Evolutionary conservation across 768 basidiomycete genomes (phyloP), one percentile per base, ranked within the genome.

Genomic region (Pisolithus albus): DNA sequence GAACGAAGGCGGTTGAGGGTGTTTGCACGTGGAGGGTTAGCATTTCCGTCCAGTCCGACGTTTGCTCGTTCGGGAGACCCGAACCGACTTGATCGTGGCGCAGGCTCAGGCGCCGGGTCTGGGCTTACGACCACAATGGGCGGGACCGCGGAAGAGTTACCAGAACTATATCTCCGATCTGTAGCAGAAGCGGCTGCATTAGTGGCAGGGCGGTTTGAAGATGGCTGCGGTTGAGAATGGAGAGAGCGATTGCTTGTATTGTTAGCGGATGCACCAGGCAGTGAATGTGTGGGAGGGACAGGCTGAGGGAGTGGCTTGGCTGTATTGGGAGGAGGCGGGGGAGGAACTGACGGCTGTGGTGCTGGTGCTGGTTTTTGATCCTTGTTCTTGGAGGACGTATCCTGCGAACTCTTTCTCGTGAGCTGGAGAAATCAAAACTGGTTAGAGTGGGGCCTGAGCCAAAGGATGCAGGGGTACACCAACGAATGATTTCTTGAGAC

Each of bases 91-190:
- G 69, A 54, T 53, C 77, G 75, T 58, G 74, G 73, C 24, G 70
- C 62, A 21, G 52, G 47, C 49, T 86, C 83, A 21, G 74, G 62
- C 19, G 78, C 64, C 8, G 76, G 72, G 61, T 91, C 90, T 30
- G 87, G 73, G 67, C 83, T 88, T 54, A 92, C 90, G 59, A 92
- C 88, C 51, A 92, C 88, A 66, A 92, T 90, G 53, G 90, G 85
- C 51, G 90, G 89, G 9, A 84, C 76, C 19, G 82, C 72, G 3
- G 79, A 71, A 32, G 75, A 67, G 60, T 72, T 70, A 41, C 56
- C 63, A 34, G 64, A 48, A 15, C 46, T 56, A 54, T 81, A 76
- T 70, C 85, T 79, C 58, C 84, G 84, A 68, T 88, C 87, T 44
- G 79, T 68, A 34, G 70, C 67, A 44, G 71, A 61, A 36, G 73